Base-by-base conservation (phyloP, 345 rosid species). In the Hirschfeldia incana region DNA sequence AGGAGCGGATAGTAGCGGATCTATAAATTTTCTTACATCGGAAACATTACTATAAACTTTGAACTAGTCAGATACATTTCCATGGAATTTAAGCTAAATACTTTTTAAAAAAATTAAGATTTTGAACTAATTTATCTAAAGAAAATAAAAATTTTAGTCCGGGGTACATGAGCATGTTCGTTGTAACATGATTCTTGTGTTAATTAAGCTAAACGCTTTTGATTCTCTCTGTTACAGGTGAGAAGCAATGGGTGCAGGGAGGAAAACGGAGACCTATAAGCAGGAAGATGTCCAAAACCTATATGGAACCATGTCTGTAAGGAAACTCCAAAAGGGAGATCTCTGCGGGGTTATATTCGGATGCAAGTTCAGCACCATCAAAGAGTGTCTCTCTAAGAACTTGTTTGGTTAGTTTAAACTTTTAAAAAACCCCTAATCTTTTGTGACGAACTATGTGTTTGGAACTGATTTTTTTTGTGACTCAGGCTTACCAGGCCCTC, bases 301-400 rank as follows among this genome's bases (percentile, higher is more conserved):
- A 10, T 65, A 71, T 15, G 74, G 66, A 34, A 69, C 75, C 34
- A n/a, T 74, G 46, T 28, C 70, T 28, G 84, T 75, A 4, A 84
- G 91, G 76, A 86, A 89, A 76, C 72, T 89, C 5, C 15, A 75
- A 32, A 79, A 81, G 30, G 70, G 76, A 57, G 85, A 89, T 71
- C 85, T 89, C 3, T 85, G 80, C 1, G 89, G 82, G 8, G 89
- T 88, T 8, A 86, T 88, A 37, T 86, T 86, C 72, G 94, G 91
- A 28, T 89, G 90, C 84, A 89, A 79, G 76, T 80, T 84, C 79
- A 67, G 33, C 27, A 88, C 93, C 12, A 74, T 84, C 16, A 61
- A 75, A 63, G 91, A 88, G 70, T 89, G 91, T 65, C 74, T 67
- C 21, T 51, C 72, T 1, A 85, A 84, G 82, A 72, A 85, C 15